These are phyloP conservation scores for Fusarium sp. DNA, from an alignment of 2,329 filamentous ascomycete genomes.

Conservation along the genomic window DNA sequence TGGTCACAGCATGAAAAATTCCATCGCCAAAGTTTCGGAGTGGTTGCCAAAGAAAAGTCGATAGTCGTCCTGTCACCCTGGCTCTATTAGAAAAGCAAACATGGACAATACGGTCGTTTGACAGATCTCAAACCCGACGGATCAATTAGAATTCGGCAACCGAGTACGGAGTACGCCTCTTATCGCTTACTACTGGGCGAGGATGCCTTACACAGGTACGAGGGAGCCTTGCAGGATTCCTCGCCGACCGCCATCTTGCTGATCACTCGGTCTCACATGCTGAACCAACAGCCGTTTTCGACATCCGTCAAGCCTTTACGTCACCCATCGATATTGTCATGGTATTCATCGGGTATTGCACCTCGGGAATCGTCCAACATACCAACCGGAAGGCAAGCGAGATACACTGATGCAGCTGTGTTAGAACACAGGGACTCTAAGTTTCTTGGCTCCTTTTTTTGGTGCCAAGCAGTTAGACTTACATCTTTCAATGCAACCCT, in stretches of 20 bases:
- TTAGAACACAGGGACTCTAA: not conserved
- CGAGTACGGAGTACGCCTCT: constrained; percentile 14
- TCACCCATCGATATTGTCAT: constrained; percentile 4
- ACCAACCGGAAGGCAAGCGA: constrained; percentile 2
- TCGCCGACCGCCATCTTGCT: constrained; percentile 22
- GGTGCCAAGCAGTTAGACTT: constrained; percentile 22
- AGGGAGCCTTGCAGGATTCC: constrained; percentile 25
- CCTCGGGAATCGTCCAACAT: constrained; percentile 20
- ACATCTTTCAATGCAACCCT: constrained; percentile 3
- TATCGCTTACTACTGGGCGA: constrained; percentile 16
- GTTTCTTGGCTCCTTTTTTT: constrained; percentile 18
- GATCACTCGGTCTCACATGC: constrained; percentile 29
- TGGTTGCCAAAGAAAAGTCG: constrained; percentile 15
- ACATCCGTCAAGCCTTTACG: constrained; percentile 9
- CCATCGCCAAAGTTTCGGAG: constrained; percentile 6
- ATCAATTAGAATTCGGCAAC: constrained; percentile 25
- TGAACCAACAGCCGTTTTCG: constrained; percentile 12
- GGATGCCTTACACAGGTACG: constrained; percentile 19
- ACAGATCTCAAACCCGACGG: constrained; percentile 35
- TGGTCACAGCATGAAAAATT: constrained; percentile 7
- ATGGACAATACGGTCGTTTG: constrained; percentile 35
- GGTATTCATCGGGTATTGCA: constrained; percentile 11
- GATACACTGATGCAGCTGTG: constrained; percentile 16
- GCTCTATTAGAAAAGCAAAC: constrained; percentile 22
- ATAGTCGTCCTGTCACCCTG: constrained; percentile 5